Evolutionary conservation across 257 asterid genomes (phyloP).

Genomic region (Solanum commersonii): DNA sequence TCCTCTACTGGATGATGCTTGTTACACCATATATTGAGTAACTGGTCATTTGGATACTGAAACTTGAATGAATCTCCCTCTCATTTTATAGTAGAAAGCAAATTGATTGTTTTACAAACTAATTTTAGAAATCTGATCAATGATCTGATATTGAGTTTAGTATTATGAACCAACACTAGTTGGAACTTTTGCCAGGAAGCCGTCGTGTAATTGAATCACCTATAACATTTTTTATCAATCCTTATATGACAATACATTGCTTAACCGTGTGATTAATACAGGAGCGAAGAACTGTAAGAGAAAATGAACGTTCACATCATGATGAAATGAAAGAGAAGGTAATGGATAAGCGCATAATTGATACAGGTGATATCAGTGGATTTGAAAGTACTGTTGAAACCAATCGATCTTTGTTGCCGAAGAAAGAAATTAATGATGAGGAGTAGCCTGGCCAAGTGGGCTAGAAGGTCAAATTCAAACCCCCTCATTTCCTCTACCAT

Average conservation of each 20-base stretch:
- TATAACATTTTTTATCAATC: background rate
- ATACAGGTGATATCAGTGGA: conserved; percentile 78
- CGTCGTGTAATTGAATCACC: background rate
- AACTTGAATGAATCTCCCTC: background rate
- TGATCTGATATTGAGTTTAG: background rate
- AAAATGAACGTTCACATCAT: conserved; percentile 22
- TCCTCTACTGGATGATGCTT: background rate
- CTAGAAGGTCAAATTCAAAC: background rate
- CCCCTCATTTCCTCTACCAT: background rate
- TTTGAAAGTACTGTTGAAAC: conserved; percentile 67
- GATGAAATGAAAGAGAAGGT: conserved; percentile 28
- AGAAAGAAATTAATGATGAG: conserved; percentile 50
- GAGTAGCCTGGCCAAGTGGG: conserved; percentile 10
- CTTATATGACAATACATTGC: background rate
- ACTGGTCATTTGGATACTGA: background rate
- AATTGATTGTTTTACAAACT: background rate
- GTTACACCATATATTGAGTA: background rate
- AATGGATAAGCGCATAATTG: conserved; percentile 35
- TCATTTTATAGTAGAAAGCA: background rate
- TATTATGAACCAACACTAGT: background rate
- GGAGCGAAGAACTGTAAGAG: conserved; percentile 63
- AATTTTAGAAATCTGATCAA: background rate
- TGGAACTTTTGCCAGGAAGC: background rate
- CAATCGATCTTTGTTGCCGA: conserved; percentile 35
- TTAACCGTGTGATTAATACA: conserved; percentile 4